Evolutionary conservation across 1,284 basidiomycete species (phyloP), one percentile per base, ranked within the genome.

Genomic region (Phlebopus sp.): DNA sequence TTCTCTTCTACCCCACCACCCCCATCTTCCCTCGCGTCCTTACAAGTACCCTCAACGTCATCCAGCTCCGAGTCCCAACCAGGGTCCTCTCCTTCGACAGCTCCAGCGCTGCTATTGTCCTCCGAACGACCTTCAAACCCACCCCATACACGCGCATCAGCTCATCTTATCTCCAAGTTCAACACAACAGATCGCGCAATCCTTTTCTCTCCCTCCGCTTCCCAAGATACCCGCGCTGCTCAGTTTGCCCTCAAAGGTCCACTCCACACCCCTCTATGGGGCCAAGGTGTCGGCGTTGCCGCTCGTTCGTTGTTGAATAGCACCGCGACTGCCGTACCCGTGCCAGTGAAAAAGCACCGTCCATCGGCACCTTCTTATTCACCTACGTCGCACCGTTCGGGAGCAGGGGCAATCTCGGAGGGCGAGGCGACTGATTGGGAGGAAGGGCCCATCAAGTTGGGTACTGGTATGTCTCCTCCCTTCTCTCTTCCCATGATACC

Each of bases 141-240:
- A 4, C 10, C 27, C 37, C 25, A 2, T n/a, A 10, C 37, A 38
- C 17, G 17, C 15, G 13, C 17, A 4, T 6, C 17, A 4, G 11
- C 37, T 13, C 37, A 23, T 6, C 3, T 17, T n/a, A 27, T n/a
- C 3, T 31, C 40, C 27, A 69, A 70, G 42, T 79, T 81, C 60
- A 79, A 78, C 7, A 81, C 80, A 0, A 74, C 77, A 8, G 81
- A 83, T 59, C 73, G 81, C 17, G 75, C 77, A 7, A 82, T 82
- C 39, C 67, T 82, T 9, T 68, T 77, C 50, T 78, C 82, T 54
- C 66, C 81, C 35, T 75, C 75, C 55, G 69, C 71, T 43, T 75
- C 71, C 49, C 71, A 78, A 41, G 66, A 66, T 15, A 79, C 76
- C 11, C 74, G 76, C 35, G 76, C 76, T 29, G 69, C 73, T 7